Percentiles rank a stretch among this genome's conserved stretches.
Evolutionary conservation across 1,284 basidiomycete species (phyloP).

Genomic region (Heterobasidion parviporum): DNA sequence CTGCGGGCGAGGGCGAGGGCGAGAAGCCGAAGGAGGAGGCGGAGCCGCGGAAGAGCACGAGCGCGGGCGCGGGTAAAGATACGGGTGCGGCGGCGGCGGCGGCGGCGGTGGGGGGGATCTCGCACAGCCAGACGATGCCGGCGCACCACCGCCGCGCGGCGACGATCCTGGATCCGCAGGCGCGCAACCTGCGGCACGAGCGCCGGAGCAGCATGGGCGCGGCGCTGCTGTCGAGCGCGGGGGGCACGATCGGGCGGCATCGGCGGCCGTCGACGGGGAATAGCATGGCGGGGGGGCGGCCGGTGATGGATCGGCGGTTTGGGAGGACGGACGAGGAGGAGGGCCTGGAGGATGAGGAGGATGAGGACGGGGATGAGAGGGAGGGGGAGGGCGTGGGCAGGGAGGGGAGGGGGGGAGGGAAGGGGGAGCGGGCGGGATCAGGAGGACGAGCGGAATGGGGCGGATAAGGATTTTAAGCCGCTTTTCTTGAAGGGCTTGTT

Average conservation of each 20-base stretch:
- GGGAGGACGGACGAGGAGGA: slow-evolving; percentile 41
- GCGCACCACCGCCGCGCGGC: slow-evolving; percentile 64
- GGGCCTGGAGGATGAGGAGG: slow-evolving; percentile 30
- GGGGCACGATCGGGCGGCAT: slow-evolving; percentile 55
- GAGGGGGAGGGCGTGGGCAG: slow-evolving; percentile 10
- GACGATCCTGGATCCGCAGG: slow-evolving; percentile 63
- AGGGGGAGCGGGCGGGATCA: slow-evolving; percentile 19
- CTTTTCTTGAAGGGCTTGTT: slow-evolving; percentile 87
- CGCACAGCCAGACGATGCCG: slow-evolving; percentile 49
- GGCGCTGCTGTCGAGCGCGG: slow-evolving; percentile 40
- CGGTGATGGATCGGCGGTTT: slow-evolving; percentile 41
- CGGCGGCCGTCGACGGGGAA: slow-evolving; percentile 60
- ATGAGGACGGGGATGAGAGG: slow-evolving; percentile 29
- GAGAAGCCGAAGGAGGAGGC: slow-evolving; percentile 8
- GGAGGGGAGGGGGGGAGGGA: slow-evolving; percentile 16
- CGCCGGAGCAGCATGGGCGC: slow-evolving; percentile 70
- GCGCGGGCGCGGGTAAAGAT: slow-evolving; percentile 15
- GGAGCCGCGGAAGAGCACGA: slow-evolving; percentile 11
- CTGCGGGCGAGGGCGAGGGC: slow-evolving; percentile 3
- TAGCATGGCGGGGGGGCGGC: slow-evolving; percentile 24
- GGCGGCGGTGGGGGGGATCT: slow-evolving; percentile 26
- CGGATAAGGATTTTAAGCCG: slow-evolving; percentile 75
- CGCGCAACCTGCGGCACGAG: slow-evolving; percentile 55
- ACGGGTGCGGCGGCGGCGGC: slow-evolving; percentile 18
- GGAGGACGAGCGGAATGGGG: slow-evolving; percentile 33